Evolutionary conservation across 352 stramenopile genomes (phyloP).

Genomic region (Thraustochytrium sp.): DNA sequence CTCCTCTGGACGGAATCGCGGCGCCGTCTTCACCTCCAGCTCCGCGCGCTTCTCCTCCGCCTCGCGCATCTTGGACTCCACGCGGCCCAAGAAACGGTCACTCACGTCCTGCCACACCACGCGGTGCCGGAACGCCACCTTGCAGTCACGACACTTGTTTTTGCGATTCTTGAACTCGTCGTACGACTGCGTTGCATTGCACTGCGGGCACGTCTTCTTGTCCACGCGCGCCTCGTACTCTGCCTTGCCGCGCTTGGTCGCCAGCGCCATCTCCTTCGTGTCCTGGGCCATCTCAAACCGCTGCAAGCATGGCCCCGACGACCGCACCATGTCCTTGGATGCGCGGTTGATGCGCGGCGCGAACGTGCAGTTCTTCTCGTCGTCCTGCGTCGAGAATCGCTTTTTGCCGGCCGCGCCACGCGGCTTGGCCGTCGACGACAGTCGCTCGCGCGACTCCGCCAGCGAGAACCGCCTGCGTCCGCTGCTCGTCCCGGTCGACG

Average conservation of each 20-base stretch:
- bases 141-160: constrained; percentile 44
- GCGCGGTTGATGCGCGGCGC: background rate
- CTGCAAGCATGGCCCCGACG: constrained; percentile 28
- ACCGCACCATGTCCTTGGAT: background rate
- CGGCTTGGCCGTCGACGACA: background rate
- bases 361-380: constrained; percentile 43
- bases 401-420: background rate
- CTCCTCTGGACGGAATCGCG: background rate
- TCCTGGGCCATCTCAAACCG: constrained; percentile 43
- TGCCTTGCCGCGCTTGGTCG: constrained; percentile 3
- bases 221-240: constrained; percentile 46
- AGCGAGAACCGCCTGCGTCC: background rate
- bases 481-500: background rate
- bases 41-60: background rate
- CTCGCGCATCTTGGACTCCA: constrained; percentile 34
- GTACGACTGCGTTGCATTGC: constrained; percentile 44
- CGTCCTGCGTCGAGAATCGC: background rate
- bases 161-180: constrained; percentile 48
- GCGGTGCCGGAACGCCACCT: constrained; percentile 23
- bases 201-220: constrained; percentile 49
- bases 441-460: background rate
- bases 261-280: background rate
- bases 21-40: background rate
- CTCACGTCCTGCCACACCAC: constrained; percentile 38
- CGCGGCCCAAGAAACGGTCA: background rate